Base-by-base conservation (phyloP, 1,139 yeast species). In the Geotrichum cucujoidarum region DNA sequence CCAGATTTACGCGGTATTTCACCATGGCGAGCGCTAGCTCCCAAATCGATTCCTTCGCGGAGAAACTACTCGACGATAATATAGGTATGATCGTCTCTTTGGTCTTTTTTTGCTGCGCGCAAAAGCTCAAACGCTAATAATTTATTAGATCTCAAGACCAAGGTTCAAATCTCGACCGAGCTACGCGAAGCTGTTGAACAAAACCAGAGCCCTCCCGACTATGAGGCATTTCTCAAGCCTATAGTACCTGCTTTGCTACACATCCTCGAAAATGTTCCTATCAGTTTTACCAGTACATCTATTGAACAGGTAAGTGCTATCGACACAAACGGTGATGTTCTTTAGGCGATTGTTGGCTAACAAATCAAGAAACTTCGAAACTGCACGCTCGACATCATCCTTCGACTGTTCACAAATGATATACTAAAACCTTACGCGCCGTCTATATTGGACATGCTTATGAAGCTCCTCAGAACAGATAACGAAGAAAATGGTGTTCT, bases 401-500 rank as follows among this genome's bases (percentile, higher is more conserved):
- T 87, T 59, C 74, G 97, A 44, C 74, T 90, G 35, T 87, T 86
- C 51, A 79, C 87, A 73, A 89, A 85, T 62, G 97, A 89, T 38
- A 76, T 83, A 1, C 80, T 89, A 60, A 85, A 83, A 61, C 85
- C 86, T 1, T 83, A 81, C 62, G 80, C 90, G 0, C 71, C 72
- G 39, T 72, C 74, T 31, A 76, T 89, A 24, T 70, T 86, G 59
- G 81, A 78, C 39, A 69, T 75, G n/a, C 69, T 90, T 50, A 78
- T 82, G 60, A 67, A 69, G 30, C 70, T 85, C 16, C 70, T 92
- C 52, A 78, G 77, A 20, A 73, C 69, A 16, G 99, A 94, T 62
- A 92, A 94, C 63, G 99, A 94, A 66, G 97, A 90, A 56, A 92
- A 92, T 63, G 98, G 97, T 43, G 89, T 89, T 1, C 73, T 89